Conservation (phyloP, 2,329 filamentous ascomycete species). For the Aspergillus flavus region DNA sequence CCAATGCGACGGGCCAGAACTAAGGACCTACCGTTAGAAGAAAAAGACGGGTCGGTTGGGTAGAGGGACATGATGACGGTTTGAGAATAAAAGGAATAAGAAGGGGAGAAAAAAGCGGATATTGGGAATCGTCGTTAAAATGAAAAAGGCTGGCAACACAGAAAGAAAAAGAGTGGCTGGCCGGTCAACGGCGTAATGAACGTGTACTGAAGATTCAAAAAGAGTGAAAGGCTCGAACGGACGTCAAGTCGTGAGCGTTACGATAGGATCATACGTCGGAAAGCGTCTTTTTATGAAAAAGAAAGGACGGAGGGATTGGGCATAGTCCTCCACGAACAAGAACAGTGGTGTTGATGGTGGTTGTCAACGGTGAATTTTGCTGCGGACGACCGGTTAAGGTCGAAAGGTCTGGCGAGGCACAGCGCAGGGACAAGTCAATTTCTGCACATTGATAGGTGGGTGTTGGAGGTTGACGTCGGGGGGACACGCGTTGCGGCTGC, state of each 20-base stretch:
- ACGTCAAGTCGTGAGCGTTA: constrained; percentile 41
- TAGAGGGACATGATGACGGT: constrained; percentile 33
- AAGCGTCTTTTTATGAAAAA: constrained; percentile 18
- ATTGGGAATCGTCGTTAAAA: constrained; percentile 6
- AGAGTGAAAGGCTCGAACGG: constrained; percentile 33
- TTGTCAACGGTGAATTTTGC: constrained; percentile 13
- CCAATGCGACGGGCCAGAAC: neutral
- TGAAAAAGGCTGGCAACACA: constrained; percentile 5
- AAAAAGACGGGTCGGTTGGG: constrained; percentile 22
- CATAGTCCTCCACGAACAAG: constrained; percentile 15
- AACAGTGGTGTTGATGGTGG: constrained; percentile 19
- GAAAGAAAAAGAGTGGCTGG: constrained; percentile 25
- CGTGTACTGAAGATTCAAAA: constrained; percentile 23
- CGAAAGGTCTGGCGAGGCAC: constrained; percentile 12
- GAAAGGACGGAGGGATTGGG: constrained; percentile 19
- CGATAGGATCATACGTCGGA: constrained; percentile 29
- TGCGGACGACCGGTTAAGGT: constrained; percentile 4
- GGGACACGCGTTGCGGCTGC: constrained; percentile 22
- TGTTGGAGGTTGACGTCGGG: constrained; percentile 18
- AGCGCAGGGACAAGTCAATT: constrained; percentile 12
- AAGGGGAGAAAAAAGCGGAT: constrained; percentile 11
- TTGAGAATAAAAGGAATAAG: constrained; percentile 5
- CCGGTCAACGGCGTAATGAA: constrained; percentile 35
- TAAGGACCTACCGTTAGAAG: constrained; percentile 24
- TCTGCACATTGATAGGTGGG: constrained; percentile 15